phyloP scores from a whole-genome alignment of 2,329 filamentous ascomycete species.

The Pseudogymnoascus sp. region DNA sequence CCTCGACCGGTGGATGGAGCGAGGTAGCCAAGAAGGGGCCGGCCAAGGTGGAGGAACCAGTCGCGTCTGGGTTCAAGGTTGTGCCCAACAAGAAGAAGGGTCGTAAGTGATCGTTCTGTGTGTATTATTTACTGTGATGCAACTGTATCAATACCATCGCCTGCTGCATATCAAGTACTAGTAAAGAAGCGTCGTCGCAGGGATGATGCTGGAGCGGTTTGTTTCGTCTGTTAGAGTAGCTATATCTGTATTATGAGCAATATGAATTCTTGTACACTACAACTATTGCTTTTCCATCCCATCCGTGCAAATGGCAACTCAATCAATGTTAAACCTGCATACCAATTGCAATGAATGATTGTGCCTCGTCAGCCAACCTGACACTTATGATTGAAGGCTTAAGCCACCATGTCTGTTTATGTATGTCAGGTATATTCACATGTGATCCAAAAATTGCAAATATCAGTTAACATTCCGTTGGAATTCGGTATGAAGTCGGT shows the following conservation, averaged over 20 bases:
- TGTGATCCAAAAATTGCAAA: neutral
- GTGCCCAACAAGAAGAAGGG: conserved; percentile 90
- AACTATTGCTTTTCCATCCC: neutral
- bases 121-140: conserved; percentile 6
- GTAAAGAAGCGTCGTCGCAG: neutral
- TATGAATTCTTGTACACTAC: conserved; percentile 6
- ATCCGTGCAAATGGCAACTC: neutral
- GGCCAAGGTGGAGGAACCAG: conserved; percentile 34
- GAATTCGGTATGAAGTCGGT: neutral
- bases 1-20: conserved; percentile 68
- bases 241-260: conserved; percentile 8
- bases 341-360: neutral
- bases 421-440: neutral
- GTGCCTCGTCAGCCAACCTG: neutral
- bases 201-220: neutral
- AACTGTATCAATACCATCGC: conserved; percentile 5
- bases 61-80: conserved; percentile 72
- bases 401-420: neutral
- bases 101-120: conserved; percentile 47
- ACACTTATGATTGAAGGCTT: neutral
- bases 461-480: neutral
- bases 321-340: neutral
- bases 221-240: conserved; percentile 5
- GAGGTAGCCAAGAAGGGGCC: conserved; percentile 93
- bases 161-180: conserved; percentile 1